Percentiles rank a stretch among this genome's conserved stretches.
These are phyloP conservation scores for Galerina marginata DNA, from an alignment of 768 basidiomycete genomes.

Conservation along the genomic window DNA sequence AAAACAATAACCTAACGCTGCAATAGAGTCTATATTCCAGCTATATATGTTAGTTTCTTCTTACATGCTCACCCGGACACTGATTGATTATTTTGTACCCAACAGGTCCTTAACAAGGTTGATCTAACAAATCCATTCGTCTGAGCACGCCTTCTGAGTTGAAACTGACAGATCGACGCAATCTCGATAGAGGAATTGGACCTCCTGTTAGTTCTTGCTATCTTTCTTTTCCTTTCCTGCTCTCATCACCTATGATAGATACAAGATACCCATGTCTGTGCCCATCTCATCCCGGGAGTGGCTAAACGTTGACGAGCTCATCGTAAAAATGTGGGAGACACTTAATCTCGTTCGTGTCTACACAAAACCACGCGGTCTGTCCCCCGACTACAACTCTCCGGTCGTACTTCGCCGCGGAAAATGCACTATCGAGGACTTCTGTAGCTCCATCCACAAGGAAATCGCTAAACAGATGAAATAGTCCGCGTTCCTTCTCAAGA, in stretches of 20 bases:
- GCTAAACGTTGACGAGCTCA: constrained; percentile 96
- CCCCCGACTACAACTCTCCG: constrained; percentile 90
- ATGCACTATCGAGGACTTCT: constrained; percentile 86
- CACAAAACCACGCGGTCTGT: constrained; percentile 90
- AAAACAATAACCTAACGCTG: constrained; percentile 8
- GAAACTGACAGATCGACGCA: constrained; percentile 78
- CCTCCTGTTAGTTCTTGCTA: constrained; percentile 60
- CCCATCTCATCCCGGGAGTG: constrained; percentile 94
- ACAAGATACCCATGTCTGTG: constrained; percentile 95
- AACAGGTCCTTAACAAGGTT: constrained; percentile 85
- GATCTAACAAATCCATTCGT: constrained; percentile 1
- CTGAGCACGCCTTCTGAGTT: constrained; percentile 1
- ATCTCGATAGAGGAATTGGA: constrained; percentile 99
- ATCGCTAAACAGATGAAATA: constrained; percentile 98
- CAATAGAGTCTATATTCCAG: constrained; percentile 90
- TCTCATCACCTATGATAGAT: constrained; percentile 41
- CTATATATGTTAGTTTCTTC: constrained; percentile 73
- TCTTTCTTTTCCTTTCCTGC: not conserved
- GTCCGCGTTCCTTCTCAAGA: constrained; percentile 45
- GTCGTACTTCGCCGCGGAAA: constrained; percentile 80
- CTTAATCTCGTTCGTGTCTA: constrained; percentile 94
- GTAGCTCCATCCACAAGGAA: constrained; percentile 93
- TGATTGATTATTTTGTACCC: not conserved
- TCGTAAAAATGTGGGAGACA: constrained; percentile 91
- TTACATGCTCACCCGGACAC: not conserved